Evolutionary conservation across 2,329 filamentous ascomycete genomes (phyloP).

Genomic region (Monilinia polystroma): DNA sequence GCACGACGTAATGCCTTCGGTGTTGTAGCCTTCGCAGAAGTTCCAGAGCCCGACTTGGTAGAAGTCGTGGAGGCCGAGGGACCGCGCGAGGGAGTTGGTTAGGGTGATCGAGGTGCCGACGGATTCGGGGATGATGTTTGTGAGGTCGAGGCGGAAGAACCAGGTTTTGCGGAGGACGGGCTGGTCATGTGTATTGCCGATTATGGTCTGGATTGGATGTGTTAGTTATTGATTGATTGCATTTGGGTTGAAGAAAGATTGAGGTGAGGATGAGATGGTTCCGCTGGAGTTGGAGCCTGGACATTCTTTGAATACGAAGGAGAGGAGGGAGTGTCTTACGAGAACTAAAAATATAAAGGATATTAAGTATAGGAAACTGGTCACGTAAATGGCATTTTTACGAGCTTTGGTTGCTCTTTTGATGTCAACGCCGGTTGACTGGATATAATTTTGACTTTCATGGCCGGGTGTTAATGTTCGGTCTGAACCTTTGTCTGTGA

Average conservation of each 20-base stretch:
- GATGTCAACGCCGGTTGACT: constrained; percentile 39
- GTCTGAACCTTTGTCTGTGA: constrained; percentile 27
- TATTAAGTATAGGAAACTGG: constrained; percentile 69
- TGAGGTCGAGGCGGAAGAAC: constrained; percentile 81
- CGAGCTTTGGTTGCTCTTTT: constrained; percentile 54
- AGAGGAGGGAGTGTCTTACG: constrained; percentile 45
- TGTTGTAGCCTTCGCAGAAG: constrained; percentile 82
- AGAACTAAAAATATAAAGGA: constrained; percentile 77
- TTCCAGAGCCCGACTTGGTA: constrained; percentile 92
- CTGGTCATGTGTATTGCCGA: constrained; percentile 69
- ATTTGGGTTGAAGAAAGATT: background rate
- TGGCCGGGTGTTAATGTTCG: constrained; percentile 32
- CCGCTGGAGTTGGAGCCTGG: background rate
- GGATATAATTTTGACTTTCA: constrained; percentile 25
- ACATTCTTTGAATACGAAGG: no score
- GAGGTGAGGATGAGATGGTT: no score
- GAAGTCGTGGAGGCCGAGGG: constrained; percentile 87
- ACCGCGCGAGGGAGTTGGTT: constrained; percentile 84
- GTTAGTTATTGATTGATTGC: background rate
- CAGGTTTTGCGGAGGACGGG: constrained; percentile 67
- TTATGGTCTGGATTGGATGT: constrained; percentile 49
- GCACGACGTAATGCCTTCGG: constrained; percentile 73
- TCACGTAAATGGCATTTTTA: constrained; percentile 55
- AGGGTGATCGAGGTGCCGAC: constrained; percentile 58
- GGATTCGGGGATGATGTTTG: constrained; percentile 57